These are phyloP conservation scores for Nicotiana undulata DNA, from an alignment of 257 asterid genomes.

Conservation along the genomic window DNA sequence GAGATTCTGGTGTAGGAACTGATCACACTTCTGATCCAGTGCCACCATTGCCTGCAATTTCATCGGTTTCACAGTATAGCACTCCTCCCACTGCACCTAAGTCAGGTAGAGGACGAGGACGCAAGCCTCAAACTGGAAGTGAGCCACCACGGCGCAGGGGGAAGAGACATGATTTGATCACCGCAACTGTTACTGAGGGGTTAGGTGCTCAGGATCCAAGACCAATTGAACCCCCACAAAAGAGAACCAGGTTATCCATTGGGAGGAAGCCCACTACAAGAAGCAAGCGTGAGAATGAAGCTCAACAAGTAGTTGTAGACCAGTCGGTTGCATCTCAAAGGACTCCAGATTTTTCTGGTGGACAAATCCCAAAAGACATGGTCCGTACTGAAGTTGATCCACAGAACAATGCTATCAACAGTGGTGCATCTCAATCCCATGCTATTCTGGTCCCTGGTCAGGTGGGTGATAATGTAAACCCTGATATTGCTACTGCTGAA, in stretches of 20 bases:
- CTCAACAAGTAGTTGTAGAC: constrained; percentile 21
- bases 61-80: constrained; percentile 24
- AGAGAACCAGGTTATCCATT: constrained; percentile 57
- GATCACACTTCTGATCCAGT: constrained; percentile 28
- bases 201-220: constrained; percentile 36
- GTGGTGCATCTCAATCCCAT: constrained; percentile 6
- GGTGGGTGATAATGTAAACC: background rate
- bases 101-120: constrained; percentile 58
- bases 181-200: constrained; percentile 34
- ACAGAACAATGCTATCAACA: background rate
- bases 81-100: constrained; percentile 35
- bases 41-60: constrained; percentile 26
- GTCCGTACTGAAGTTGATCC: constrained; percentile 6
- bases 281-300: constrained; percentile 29
- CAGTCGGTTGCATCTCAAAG: constrained; percentile 31
- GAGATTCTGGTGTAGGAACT: constrained; percentile 25
- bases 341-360: constrained; percentile 15
- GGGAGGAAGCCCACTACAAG: constrained; percentile 43
- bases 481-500: background rate
- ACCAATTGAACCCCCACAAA: constrained; percentile 43
- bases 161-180: constrained; percentile 50
- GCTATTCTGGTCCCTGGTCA: background rate
- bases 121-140: constrained; percentile 47
- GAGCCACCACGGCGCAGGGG: constrained; percentile 63
- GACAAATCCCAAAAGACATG: constrained; percentile 1